Evolutionary conservation across 1,284 basidiomycete species (phyloP), one percentile per base, ranked within the genome.

Genomic region (Tilletia walkeri): DNA sequence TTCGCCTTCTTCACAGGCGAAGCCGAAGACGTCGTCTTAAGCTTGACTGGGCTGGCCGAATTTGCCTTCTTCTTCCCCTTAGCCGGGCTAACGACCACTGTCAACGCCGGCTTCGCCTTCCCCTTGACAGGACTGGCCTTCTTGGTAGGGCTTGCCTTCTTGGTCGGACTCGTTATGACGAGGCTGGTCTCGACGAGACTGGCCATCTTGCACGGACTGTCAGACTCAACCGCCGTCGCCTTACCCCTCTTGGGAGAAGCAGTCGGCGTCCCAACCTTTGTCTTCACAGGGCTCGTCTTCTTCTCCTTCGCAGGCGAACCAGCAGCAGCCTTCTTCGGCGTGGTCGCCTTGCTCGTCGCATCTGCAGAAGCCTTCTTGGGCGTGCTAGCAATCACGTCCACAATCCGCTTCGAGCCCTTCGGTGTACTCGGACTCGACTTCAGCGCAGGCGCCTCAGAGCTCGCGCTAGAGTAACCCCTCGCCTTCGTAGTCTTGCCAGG

Each of bases 1-100:
- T 53, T 63, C 6, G 59, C 59, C 59, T 39, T 41, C 59, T 63
- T 63, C 12, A 6, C 3, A 38, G 59, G 59, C 6, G 59, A 38
- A 63, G 12, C 14, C 59, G 59, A 63, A 1, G 36, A 38, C 34
- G 34, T 36, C 7, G 59, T 18, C 38, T 63, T 63, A 12, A 24
- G 5, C 16, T 34, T 56, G 20, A n/a, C 14, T 7, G 54, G 12
- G n/a, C n/a, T 53, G 20, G 54, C 12, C 54, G 54, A 56, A n/a
- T 56, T 56, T 5, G 54, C 12, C 50, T 53, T 53, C 24, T 53
- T 53, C 50, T 7, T 7, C 9, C 14, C 41, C 41, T 45, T 45
- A 30, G 24, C 24, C 24, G 24, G 24, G 24, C 24, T 30, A 30
- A 30, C 24, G 2, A 30, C 24, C 24, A 49, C 12, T 2, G n/a